Conservation (phyloP, 495 filamentous ascomycete species). For the Penicillium verhagenii region DNA sequence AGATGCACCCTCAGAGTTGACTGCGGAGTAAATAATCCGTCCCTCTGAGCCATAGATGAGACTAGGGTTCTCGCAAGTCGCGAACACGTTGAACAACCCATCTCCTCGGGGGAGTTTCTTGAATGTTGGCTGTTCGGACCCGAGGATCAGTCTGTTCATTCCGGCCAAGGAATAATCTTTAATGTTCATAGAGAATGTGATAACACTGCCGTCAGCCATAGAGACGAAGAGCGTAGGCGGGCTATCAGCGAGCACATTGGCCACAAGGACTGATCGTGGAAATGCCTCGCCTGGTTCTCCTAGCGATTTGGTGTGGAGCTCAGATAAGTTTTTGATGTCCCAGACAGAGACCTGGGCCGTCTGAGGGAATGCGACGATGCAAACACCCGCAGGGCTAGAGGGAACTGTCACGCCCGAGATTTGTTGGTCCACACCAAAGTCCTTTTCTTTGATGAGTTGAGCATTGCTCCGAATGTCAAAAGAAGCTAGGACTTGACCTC, state of each 20-base stretch:
- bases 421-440: constrained; percentile 64
- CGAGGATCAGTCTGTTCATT: constrained; percentile 80
- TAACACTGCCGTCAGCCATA: constrained; percentile 92
- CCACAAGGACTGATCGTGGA: constrained; percentile 78
- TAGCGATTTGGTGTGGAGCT: constrained; percentile 60
- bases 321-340: constrained; percentile 59
- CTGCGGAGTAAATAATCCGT: constrained; percentile 86
- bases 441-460: constrained; percentile 52
- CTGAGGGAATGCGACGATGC: constrained; percentile 83
- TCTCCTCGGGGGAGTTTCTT: constrained; percentile 67
- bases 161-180: constrained; percentile 58
- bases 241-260: constrained; percentile 61
- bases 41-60: constrained; percentile 88
- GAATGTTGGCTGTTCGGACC: constrained; percentile 79
- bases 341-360: constrained; percentile 71
- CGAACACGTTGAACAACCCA: constrained; percentile 77
- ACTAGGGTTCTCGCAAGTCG: constrained; percentile 89
- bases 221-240: constrained; percentile 81
- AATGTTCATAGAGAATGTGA: constrained; percentile 75
- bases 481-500: constrained; percentile 65
- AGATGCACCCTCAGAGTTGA: constrained; percentile 85
- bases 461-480: constrained; percentile 62
- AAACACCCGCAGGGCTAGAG: constrained; percentile 46
- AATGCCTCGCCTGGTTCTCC: constrained; percentile 62
- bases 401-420: constrained; percentile 79